Base-by-base conservation (phyloP, 2,329 filamentous ascomycete species). In the Fusarium cicatricum region DNA sequence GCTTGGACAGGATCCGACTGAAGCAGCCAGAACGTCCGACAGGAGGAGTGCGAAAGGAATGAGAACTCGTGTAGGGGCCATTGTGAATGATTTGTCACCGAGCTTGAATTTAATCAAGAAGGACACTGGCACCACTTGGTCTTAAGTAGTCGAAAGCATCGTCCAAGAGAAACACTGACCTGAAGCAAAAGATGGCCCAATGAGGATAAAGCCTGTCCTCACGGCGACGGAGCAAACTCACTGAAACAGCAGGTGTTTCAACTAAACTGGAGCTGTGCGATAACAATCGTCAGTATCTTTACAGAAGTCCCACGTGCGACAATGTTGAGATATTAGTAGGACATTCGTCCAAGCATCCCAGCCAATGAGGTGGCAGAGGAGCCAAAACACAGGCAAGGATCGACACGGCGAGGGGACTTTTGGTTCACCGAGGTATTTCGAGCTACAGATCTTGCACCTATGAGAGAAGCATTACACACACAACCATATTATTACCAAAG, bases 241-340 rank as follows among this genome's bases (percentile, higher is more conserved):
- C 58, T 31, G 52, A 62, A 60, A 48, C 32, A 66, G 58, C 55
- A 66, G 57, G 46, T 60, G 60, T 48, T 51, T 55, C 17, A 45
- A 37, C 33, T 17, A 3, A 36, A 38, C 47, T 39, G 43, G 57
- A 29, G 50, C 36, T 21, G 31, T 32, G 28, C 57, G 54, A 62
- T 57, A 62, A 39, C 52, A 47, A 46, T 44, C 44, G 40, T 41
- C 45, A 36, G 36, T 54, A 52, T 61, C 54, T 57, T 32, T 50
- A 12, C 29, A 46, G 32, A 39, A 49, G 31, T n/a, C 50, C 64
- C 64, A 67, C 58, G 64, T 67, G 64, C 52, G 36, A 43, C 58
- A 28, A 36, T 51, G 16, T 38, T 36, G 51, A 48, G 34, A 55
- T 41, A 63, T 60, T 52, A 54, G 26, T 44, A 67, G 64, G 64